Evolutionary conservation across 495 filamentous ascomycete genomes (phyloP).

Genomic region (Aspergillus ellipticus): DNA sequence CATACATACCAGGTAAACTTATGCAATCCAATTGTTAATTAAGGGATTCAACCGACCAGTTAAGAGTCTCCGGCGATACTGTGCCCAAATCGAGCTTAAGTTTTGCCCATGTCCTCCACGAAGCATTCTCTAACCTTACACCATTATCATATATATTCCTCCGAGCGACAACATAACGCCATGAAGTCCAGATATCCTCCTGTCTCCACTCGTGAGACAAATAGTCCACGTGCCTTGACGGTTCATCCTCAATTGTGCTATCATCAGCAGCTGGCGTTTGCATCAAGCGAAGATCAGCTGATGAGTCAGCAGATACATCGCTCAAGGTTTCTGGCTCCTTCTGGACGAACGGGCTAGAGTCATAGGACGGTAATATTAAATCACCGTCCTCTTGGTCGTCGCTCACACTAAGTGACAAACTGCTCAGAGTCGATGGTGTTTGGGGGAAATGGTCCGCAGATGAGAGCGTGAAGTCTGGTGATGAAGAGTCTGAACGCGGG

Average conservation of each 20-base stretch:
- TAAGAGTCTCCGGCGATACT: constrained; percentile 80
- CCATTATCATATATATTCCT: constrained; percentile 75
- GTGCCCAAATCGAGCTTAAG: constrained; percentile 79
- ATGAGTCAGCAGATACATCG: constrained; percentile 22
- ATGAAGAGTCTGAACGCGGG: constrained; percentile 37
- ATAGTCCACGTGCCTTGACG: constrained; percentile 93
- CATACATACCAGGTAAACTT: background rate
- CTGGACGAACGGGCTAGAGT: constrained; percentile 31
- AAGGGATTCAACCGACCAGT: constrained; percentile 62
- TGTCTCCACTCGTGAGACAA: constrained; percentile 93
- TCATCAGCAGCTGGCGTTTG: constrained; percentile 69
- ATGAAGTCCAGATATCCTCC: constrained; percentile 97
- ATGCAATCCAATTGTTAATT: background rate
- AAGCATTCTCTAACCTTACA: constrained; percentile 87
- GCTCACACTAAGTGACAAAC: constrained; percentile 55
- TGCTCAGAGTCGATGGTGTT: constrained; percentile 60
- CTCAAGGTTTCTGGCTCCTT: constrained; percentile 20
- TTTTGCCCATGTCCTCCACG: constrained; percentile 98
- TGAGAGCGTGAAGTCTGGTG: constrained; percentile 32
- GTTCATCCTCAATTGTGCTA: constrained; percentile 68
- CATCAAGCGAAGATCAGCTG: constrained; percentile 12
- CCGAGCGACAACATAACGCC: constrained; percentile 83
- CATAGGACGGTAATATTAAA: constrained; percentile 57
- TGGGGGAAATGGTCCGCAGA: constrained; percentile 28
- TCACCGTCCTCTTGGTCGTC: constrained; percentile 53